Conservation (phyloP, 2,329 filamentous ascomycete species). For the Onygenales sp. region DNA sequence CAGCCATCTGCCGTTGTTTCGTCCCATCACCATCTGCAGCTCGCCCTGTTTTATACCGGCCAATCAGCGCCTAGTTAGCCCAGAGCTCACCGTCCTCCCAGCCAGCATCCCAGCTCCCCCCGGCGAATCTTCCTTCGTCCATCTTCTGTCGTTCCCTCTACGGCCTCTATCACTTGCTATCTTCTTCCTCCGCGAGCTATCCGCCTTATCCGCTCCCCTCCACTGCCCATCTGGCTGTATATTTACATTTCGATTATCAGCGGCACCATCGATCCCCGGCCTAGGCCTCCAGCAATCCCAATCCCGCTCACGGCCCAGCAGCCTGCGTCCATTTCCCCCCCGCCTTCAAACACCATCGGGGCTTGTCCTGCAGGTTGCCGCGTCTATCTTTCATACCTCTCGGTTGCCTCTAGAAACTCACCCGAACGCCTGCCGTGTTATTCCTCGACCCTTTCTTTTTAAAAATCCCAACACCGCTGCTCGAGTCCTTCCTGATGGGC, state of each 20-base stretch:
- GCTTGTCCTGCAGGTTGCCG: too few species aligned
- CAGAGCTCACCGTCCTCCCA: constrained; percentile 1
- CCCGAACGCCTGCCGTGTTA: too few species aligned
- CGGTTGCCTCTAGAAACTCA: too few species aligned
- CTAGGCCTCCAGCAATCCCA: too few species aligned
- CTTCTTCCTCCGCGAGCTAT: background rate
- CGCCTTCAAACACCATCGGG: too few species aligned
- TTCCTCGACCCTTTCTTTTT: constrained; percentile 4
- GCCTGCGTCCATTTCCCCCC: too few species aligned
- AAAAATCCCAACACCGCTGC: background rate
- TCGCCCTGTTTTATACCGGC: constrained; percentile 1
- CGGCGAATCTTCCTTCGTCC: background rate
- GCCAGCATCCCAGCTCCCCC: background rate
- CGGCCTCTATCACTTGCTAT: background rate
- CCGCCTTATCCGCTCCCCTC: background rate
- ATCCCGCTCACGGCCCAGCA: too few species aligned
- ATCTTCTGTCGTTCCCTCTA: background rate
- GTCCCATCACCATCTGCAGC: background rate
- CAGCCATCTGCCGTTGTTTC: background rate
- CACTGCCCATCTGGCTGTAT: background rate
- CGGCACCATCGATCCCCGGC: too few species aligned
- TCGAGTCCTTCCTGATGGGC: constrained; percentile 8
- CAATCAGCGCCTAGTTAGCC: background rate
- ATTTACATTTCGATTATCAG: too few species aligned
- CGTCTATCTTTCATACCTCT: too few species aligned